Evolutionary conservation across 192 early-diverging fungal species (phyloP).

Genomic region (Geranomyces variabilis): DNA sequence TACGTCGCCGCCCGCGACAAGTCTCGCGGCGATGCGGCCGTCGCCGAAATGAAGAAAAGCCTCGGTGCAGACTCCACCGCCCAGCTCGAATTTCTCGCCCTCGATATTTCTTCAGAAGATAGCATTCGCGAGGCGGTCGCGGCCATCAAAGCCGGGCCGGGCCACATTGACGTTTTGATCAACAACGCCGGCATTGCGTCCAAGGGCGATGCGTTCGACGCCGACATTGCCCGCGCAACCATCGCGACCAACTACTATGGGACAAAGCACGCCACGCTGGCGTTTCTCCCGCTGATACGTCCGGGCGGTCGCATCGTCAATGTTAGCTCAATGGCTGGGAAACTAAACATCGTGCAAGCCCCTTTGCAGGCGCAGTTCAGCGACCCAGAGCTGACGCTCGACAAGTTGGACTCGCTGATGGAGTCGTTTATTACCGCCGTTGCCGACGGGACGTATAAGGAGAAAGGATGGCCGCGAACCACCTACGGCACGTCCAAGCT

Average conservation of each 20-base stretch:
- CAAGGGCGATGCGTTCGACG: slow-evolving; percentile 15
- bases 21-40: neutral
- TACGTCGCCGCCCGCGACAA: slow-evolving; percentile 16
- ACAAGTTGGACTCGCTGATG: slow-evolving; percentile 14
- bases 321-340: slow-evolving; percentile 20
- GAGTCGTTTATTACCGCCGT: slow-evolving; percentile 20
- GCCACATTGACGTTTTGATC: slow-evolving; percentile 16
- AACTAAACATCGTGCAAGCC: neutral
- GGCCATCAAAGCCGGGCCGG: neutral
- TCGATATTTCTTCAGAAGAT: slow-evolving; percentile 10
- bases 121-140: slow-evolving; percentile 4
- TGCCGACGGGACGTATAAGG: slow-evolving; percentile 23
- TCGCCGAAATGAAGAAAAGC: slow-evolving; percentile 6
- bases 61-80: neutral
- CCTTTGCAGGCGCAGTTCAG: slow-evolving; percentile 22
- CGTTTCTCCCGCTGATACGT: slow-evolving; percentile 16
- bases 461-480: slow-evolving; percentile 27
- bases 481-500: slow-evolving; percentile 26
- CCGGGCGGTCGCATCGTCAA: slow-evolving; percentile 16
- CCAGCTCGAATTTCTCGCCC: slow-evolving; percentile 4
- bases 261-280: neutral
- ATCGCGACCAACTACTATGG: slow-evolving; percentile 16
- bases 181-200: slow-evolving; percentile 22
- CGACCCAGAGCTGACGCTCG: neutral
- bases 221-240: neutral